phyloP scores from a whole-genome alignment of 2,329 filamentous ascomycete species.

The Penicillium sp. region DNA sequence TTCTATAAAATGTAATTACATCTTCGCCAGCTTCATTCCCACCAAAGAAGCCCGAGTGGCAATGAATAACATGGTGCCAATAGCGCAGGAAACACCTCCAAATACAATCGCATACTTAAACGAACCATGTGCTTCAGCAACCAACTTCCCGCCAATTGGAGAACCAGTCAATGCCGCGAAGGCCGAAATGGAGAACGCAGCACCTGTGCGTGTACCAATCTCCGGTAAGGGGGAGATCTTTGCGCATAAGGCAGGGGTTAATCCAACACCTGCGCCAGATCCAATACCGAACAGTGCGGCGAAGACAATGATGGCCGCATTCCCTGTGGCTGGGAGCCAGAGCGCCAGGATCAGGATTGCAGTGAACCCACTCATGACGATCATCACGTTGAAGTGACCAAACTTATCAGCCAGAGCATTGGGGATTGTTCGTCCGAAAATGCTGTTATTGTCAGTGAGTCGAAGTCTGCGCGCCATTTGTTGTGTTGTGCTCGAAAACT shows the following conservation, averaged over 20 bases:
- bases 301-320: conserved; percentile 65
- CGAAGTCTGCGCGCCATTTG: too few species aligned
- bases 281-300: conserved; percentile 67
- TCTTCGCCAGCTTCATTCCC: too few species aligned
- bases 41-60: too few species aligned
- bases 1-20: too few species aligned
- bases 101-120: too few species aligned
- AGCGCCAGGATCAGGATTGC: conserved; percentile 21
- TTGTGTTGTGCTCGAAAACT: too few species aligned
- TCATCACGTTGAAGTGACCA: conserved; percentile 24
- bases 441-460: too few species aligned
- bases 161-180: neutral
- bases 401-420: conserved; percentile 19
- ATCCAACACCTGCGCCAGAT: conserved; percentile 57
- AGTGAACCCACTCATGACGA: conserved; percentile 10
- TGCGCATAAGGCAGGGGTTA: conserved; percentile 42
- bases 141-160: neutral
- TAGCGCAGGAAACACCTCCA: too few species aligned
- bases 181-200: neutral
- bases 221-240: neutral
- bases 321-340: conserved; percentile 43
- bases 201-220: neutral
- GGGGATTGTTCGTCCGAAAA: conserved; percentile 24
- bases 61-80: too few species aligned
- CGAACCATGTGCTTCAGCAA: neutral